Base-by-base conservation (phyloP, 2,329 filamentous ascomycete genomes). In the Colletotrichum filicis region DNA sequence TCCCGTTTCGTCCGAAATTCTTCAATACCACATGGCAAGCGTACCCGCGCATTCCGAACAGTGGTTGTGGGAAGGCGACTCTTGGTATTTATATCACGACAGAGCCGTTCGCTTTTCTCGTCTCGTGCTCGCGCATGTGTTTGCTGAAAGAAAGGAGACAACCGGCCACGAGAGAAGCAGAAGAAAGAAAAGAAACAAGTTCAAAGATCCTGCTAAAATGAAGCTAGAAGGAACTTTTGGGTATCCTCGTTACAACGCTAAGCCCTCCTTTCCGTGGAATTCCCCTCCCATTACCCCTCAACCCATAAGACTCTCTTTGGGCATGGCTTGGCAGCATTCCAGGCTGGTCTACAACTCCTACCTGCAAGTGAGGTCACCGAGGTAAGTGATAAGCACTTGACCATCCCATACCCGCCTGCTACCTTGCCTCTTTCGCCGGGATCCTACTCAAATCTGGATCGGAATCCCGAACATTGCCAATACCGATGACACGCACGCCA, bases 201-300 rank as follows among this genome's bases (percentile, higher is more conserved):
- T 32, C 32, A 26, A 61, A 67, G 22, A 24, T 32, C 7, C 3
- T 57, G 56, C 59, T 22, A 32, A 24, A 30, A 60, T 22, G 28
- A 62, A 53, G 53, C 62, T 26, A 63, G 59, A 53, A 65, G 55
- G 19, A 61, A 37, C 56, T 66, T 70, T 57, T 73, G 66, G 66
- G 71, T 71, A 73, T 73, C 60, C 46, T 68, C 66, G 56, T 71
- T 32, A 42, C 60, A 73, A 66, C 71, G 49, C 71, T 73, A 66
- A 70, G 59, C 60, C 35, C 66, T 46, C 49, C 71, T 61, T 61
- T 37, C 8, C 46, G 46, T 61, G 53, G 55, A 42, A 61, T 60
- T 12, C 52, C 68, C 64, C 16, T 63, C 62, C 19, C 8, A 30
- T 68, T 22, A 16, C 52, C 57, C 58, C 42, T 46, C 42, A 46